A percentile compares a stretch with the other conserved stretches of the same genome.
These are phyloP conservation scores for Gonapodya sp. DNA, from an alignment of 192 early-diverging fungal genomes.

Conservation along the genomic window DNA sequence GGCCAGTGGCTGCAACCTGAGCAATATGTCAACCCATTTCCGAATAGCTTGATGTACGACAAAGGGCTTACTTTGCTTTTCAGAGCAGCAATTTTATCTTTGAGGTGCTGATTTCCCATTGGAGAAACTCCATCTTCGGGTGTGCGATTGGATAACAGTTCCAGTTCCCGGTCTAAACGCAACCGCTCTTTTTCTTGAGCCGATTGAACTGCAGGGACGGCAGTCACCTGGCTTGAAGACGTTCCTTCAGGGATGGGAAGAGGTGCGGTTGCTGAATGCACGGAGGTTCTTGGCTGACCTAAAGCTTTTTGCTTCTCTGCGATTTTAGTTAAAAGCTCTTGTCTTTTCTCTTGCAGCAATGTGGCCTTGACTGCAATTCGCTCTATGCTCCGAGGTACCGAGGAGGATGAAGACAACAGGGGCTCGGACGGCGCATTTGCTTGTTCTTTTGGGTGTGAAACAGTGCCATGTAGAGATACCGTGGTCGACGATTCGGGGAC, in stretches of 20 bases:
- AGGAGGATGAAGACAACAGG: background rate
- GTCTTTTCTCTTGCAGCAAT: background rate
- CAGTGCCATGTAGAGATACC: constrained; percentile 8
- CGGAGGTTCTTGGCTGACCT: too few relatives aligned
- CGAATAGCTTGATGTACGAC: background rate
- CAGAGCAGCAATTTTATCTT: constrained; percentile 47
- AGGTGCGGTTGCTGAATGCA: too few relatives aligned
- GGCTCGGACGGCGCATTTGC: background rate
- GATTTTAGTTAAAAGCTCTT: background rate
- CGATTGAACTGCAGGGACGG: too few relatives aligned
- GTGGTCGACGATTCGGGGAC: constrained; percentile 7
- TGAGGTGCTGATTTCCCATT: constrained; percentile 26
- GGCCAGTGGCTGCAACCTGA: background rate
- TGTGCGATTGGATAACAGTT: constrained; percentile 21
- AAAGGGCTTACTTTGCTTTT: constrained; percentile 43
- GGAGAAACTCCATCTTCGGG: constrained; percentile 19
- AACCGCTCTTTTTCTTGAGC: constrained; percentile 32
- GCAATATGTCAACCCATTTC: too few relatives aligned
- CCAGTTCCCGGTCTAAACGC: constrained; percentile 43
- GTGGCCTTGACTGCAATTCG: background rate
- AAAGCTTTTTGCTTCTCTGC: background rate
- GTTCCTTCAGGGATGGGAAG: too few relatives aligned
- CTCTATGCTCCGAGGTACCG: background rate
- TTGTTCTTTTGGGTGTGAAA: background rate
- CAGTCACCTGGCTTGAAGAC: too few relatives aligned